These are phyloP conservation scores for Chamaecyparis obtusa DNA, from an alignment of 75 land plant species.

Conservation along the genomic window DNA sequence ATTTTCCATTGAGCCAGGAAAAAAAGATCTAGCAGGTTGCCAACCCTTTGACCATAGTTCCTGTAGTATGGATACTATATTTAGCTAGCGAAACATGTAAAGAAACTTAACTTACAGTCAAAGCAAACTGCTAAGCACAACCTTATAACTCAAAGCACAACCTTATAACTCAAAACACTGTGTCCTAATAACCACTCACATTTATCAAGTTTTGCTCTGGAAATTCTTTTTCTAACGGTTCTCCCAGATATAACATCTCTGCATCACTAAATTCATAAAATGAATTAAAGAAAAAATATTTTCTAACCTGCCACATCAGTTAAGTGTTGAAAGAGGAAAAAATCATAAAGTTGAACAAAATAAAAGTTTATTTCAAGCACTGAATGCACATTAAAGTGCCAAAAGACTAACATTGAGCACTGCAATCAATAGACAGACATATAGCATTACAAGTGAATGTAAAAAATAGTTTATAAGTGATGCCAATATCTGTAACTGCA, in stretches of 20 bases:
- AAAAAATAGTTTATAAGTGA: not conserved
- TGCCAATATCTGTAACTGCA: not conserved
- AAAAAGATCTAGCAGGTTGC: not conserved
- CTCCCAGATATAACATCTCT: conserved; percentile 4
- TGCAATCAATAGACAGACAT: not conserved
- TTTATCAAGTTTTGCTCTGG: not conserved
- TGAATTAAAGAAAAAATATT: conserved; percentile 1
- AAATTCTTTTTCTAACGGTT: not conserved
- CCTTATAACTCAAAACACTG: not conserved
- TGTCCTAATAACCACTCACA: conserved; percentile 6
- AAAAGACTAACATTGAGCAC: not conserved
- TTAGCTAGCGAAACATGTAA: not conserved
- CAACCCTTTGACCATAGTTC: conserved; percentile 1
- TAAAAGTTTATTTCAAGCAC: not conserved
- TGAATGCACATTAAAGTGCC: not conserved
- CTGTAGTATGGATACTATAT: not conserved
- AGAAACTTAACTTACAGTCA: not conserved
- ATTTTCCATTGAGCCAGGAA: conserved; percentile 1
- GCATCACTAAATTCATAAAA: conserved; percentile 13
- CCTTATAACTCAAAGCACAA: not conserved
- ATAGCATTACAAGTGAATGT: not conserved
- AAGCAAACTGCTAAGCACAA: not conserved
- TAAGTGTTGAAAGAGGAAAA: not conserved
- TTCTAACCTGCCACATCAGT: not conserved
- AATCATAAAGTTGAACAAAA: not conserved